Percentiles rank a stretch among this genome's conserved stretches.
phyloP scores from a whole-genome alignment of 2,329 filamentous ascomycete species.

The Paecilomyces sp. region DNA sequence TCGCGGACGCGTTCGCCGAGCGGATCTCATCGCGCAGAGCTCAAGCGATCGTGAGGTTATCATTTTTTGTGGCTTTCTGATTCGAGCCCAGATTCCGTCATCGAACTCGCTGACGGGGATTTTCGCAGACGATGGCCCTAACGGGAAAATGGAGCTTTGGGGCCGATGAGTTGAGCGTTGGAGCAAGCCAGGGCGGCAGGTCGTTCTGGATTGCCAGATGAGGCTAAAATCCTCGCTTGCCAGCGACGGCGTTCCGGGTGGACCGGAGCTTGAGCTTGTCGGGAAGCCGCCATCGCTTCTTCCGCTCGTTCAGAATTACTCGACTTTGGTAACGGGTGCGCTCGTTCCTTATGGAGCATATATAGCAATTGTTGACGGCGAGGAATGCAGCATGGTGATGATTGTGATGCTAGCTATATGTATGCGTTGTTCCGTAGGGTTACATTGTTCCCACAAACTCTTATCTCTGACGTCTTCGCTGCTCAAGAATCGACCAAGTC shows the following conservation, averaged over 20 bases:
- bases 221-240: conserved; percentile 1
- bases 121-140: neutral
- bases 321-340: neutral
- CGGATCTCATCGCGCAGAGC: neutral
- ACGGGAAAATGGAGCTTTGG: neutral
- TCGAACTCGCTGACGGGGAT: neutral
- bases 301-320: neutral
- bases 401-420: neutral
- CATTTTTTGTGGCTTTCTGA: neutral
- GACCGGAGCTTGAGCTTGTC: neutral
- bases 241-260: neutral
- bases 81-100: neutral
- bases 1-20: neutral
- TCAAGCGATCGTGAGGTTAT: neutral
- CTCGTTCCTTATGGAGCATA: neutral
- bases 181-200: neutral
- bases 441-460: neutral
- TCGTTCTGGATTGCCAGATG: conserved; percentile 4
- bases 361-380: neutral
- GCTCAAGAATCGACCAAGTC: neutral
- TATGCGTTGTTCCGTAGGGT: neutral
- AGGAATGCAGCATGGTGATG: neutral
- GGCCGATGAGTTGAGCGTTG: neutral
- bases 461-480: neutral
- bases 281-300: conserved; percentile 1